A percentile compares a stretch with the other conserved stretches of the same genome.
These are phyloP conservation scores for Ceratobasidium sp. DNA, from an alignment of 1,284 basidiomycete genomes.

Conservation along the genomic window DNA sequence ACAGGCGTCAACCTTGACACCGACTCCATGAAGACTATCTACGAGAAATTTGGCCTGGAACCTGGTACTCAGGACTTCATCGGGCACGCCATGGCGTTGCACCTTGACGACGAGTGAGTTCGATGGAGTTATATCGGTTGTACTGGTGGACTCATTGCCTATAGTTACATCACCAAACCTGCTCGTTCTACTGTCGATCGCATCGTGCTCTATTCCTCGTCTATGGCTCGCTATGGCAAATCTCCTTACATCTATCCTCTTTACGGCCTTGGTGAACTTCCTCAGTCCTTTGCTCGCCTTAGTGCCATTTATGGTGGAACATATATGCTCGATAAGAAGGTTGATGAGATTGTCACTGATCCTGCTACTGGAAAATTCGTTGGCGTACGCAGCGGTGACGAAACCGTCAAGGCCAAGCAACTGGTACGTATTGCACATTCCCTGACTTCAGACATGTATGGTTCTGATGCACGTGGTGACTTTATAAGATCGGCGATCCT, in stretches of 20 bases:
- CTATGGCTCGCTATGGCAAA: slow-evolving; percentile 99
- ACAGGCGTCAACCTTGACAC: slow-evolving; percentile 86
- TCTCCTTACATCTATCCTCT: slow-evolving; percentile 99
- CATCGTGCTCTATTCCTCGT: slow-evolving; percentile 96
- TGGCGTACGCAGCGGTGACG: slow-evolving; percentile 89
- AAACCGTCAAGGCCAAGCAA: slow-evolving; percentile 97
- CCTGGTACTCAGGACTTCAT: slow-evolving; percentile 99
- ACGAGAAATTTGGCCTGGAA: slow-evolving; percentile 97
- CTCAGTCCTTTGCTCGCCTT: slow-evolving; percentile 97
- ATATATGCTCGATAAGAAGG: slow-evolving; percentile 98
- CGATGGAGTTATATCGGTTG: neutral
- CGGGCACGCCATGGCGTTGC: slow-evolving; percentile 99
- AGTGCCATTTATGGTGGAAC: slow-evolving; percentile 99
- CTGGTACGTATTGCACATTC: slow-evolving; percentile 58
- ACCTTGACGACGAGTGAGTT: slow-evolving; percentile 94
- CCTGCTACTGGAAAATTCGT: slow-evolving; percentile 85
- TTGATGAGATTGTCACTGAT: slow-evolving; percentile 91
- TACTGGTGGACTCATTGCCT: neutral
- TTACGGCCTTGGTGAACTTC: slow-evolving; percentile 98
- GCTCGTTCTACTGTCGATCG: slow-evolving; percentile 93
- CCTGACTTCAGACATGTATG: neutral
- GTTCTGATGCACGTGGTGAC: neutral
- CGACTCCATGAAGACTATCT: slow-evolving; percentile 91
- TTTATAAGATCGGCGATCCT: slow-evolving; percentile 84
- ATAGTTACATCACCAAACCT: slow-evolving; percentile 90